Base-by-base conservation (phyloP, 2,329 filamentous ascomycete species). In the Sordariomycetes sp. region DNA sequence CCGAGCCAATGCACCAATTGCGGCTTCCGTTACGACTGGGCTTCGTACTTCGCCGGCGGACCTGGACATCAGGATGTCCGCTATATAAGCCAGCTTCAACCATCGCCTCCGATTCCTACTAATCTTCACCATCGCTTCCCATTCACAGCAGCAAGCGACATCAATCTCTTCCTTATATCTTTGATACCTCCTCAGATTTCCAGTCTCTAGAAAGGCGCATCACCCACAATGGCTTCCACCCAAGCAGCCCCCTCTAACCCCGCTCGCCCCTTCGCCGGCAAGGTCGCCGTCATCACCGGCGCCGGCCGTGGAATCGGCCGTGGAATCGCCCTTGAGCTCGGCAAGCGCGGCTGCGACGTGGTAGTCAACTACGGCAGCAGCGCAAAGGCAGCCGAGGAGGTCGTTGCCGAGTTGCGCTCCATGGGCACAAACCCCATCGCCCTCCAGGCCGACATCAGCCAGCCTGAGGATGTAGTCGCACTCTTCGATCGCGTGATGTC, bases 341-440 rank as follows among this genome's bases (percentile, higher is more conserved):
- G 78, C 66, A 76, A 78, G 66, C 82, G 82, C 61, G 84, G 84
- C 48, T 80, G 79, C 64, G 80, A 75, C 57, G 75, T 88, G 56
- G 75, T 87, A 28, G 77, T 89, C 67, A 88, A 87, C 74, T 88
- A 88, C 69, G 72, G 76, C 57, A 77, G 76, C 55, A 79, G 81
- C 63, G 67, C 74, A 36, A 66, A 68, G 24, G 72, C 79, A 0
- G 85, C 85, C 24, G 74, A 85, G 34, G 73, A 70, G 8, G 71
- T 86, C 0, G 80, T 86, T 55, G 61, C 71, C 15, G 70, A 80
- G 63, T 76, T 85, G 22, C 72, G 73, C 32, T 62, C 71, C 71
- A 78, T 82, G 63, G 81, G 81, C 61, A 76, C 77, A 61, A 77
- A 77, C 65, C 76, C 78, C 57, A 65, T 84, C 55, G 76, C 80